These are phyloP conservation scores for Sphaerulina musiva DNA, from an alignment of 2,329 filamentous ascomycete species.

Conservation along the genomic window DNA sequence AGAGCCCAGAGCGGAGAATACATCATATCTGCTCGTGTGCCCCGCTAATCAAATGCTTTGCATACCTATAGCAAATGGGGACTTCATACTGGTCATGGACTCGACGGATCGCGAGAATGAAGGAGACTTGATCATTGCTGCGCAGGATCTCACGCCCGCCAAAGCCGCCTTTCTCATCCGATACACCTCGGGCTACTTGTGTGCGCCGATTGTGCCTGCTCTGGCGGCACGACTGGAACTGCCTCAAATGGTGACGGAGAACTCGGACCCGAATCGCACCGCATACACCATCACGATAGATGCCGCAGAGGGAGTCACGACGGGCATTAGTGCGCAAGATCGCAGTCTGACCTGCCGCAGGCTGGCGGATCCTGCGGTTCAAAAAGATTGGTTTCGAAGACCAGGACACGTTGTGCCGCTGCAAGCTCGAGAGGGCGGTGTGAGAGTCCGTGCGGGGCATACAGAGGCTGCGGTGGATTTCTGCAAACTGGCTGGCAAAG, in stretches of 20 bases:
- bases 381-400: constrained; percentile 60
- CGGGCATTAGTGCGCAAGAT: constrained; percentile 86
- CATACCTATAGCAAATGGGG: constrained; percentile 45
- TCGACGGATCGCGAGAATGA: constrained; percentile 91
- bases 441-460: constrained; percentile 73
- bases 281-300: constrained; percentile 92
- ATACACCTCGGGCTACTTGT: constrained; percentile 82
- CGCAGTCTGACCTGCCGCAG: constrained; percentile 72
- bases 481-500: constrained; percentile 74
- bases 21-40: background rate
- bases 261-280: constrained; percentile 74
- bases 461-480: constrained; percentile 93
- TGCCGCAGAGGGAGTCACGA: constrained; percentile 65
- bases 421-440: constrained; percentile 69
- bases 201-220: constrained; percentile 68
- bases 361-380: constrained; percentile 61
- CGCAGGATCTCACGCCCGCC: constrained; percentile 70
- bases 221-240: constrained; percentile 67
- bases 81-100: constrained; percentile 96
- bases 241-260: constrained; percentile 80
- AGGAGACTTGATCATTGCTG: constrained; percentile 94
- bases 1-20: background rate
- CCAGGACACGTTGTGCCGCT: constrained; percentile 90
- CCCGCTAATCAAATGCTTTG: background rate
- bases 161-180: constrained; percentile 97